These are phyloP conservation scores for Coffea humblotiana DNA, from an alignment of 305 asterid species.

Conservation along the genomic window DNA sequence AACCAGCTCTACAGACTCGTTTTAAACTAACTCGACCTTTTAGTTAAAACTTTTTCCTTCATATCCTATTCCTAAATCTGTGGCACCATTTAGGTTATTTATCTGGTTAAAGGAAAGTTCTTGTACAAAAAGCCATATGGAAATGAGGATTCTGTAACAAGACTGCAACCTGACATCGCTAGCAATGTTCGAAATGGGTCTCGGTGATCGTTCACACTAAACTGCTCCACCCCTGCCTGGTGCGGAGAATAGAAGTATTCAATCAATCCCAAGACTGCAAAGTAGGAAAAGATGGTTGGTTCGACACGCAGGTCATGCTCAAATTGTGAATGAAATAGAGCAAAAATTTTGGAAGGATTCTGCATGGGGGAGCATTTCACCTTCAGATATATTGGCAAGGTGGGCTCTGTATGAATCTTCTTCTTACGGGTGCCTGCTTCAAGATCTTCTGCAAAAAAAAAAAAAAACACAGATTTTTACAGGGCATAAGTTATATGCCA, in stretches of 20 bases:
- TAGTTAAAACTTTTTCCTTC: not conserved
- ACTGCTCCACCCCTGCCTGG: constrained; percentile 60
- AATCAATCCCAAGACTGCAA: constrained; percentile 34
- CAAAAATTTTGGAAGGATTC: not conserved
- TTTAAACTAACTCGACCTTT: not conserved
- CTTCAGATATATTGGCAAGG: constrained; percentile 91
- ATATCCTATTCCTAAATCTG: not conserved
- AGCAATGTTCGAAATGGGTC: constrained; percentile 44
- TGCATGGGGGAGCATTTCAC: constrained; percentile 30
- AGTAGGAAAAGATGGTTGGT: constrained; percentile 17
- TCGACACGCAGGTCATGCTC: constrained; percentile 21
- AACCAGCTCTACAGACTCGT: not conserved
- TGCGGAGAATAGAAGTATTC: constrained; percentile 49
- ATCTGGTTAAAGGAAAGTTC: constrained; percentile 45
- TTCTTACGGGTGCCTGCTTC: constrained; percentile 76
- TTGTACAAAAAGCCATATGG: constrained; percentile 70
- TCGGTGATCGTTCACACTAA: constrained; percentile 53
- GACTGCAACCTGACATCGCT: constrained; percentile 83
- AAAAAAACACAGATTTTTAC: constrained; percentile 23
- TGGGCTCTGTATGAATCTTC: constrained; percentile 78
- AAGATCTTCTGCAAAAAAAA: constrained; percentile 68
- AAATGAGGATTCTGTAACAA: constrained; percentile 80
- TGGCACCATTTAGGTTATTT: not conserved
- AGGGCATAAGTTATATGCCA: not conserved
- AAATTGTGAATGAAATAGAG: constrained; percentile 8